Base-by-base conservation (phyloP, 768 basidiomycete genomes). In the Ramaria sp. region DNA sequence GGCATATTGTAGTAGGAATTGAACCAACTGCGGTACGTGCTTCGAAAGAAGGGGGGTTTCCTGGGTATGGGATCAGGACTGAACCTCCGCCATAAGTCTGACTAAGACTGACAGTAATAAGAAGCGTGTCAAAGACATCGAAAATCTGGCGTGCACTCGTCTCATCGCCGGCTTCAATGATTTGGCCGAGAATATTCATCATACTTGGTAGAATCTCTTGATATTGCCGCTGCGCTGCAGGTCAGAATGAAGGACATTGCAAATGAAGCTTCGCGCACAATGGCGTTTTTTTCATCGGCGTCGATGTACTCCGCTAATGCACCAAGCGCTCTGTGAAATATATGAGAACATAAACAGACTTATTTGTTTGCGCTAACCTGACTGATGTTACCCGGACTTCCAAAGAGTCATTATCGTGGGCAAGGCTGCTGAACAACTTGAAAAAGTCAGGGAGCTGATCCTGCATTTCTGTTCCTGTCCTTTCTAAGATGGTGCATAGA, bases 261-360 rank as follows among this genome's bases (percentile, higher is more conserved):
- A 42, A 11, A 9, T 43, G 19, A 24, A 15, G n/a, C 11, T 9
- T 13, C 7, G 75, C 86, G 63, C 65, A 92, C 91, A 56, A 98
- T 83, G 61, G 92, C 87, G 31, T 71, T 74, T 72, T 94, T 94
- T 69, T 97, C 90, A 45, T 90, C 89, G 6, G 76, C 64, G 61
- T 93, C 90, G 53, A 98, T 84, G 70, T 91, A 97, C 69, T 94
- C 91, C 20, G 95, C 89, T 52, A 99, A 80, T 59, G 91, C 85
- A 54, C 94, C 93, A 39, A 98, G 72, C n/a, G 90, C 84, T 59
- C 91, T 86, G 27, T 11, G 33, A 51, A 13, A 33, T 41, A 55
- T 34, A 31, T 17, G 30, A 20, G 51, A 43, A n/a, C 17, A 61
- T 59, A 62, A 20, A 17, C 17, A 46, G n/a, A 27, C 7, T 31